A percentile compares a stretch with the other conserved stretches of the same genome.
Conservation (phyloP, 352 stramenopile species). For the Globisporangium ultimum region DNA sequence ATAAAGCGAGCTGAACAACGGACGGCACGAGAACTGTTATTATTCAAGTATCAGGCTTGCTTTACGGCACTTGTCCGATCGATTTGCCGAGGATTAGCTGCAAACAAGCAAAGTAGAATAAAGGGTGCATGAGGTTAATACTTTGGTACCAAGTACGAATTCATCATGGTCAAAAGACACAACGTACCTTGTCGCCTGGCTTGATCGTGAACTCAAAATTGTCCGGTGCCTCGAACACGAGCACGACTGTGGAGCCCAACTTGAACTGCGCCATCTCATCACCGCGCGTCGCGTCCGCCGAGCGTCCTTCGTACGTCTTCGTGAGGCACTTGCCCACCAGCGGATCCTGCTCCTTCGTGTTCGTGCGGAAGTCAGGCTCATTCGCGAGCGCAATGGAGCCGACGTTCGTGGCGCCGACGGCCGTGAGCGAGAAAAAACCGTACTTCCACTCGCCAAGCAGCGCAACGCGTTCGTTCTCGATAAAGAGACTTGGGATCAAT, state of each 20-base stretch:
- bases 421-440: slow-evolving; percentile 81
- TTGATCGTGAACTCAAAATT: slow-evolving; percentile 75
- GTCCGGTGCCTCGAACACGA: slow-evolving; percentile 79
- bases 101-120: not conserved
- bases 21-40: too few species aligned
- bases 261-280: slow-evolving; percentile 84
- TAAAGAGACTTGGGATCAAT: slow-evolving; percentile 77
- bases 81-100: slow-evolving; percentile 39
- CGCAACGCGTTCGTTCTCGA: slow-evolving; percentile 80
- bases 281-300: slow-evolving; percentile 37
- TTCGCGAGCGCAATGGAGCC: slow-evolving; percentile 76
- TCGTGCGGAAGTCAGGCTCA: slow-evolving; percentile 66
- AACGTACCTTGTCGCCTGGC: slow-evolving; percentile 67
- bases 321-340: slow-evolving; percentile 51
- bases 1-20: too few species aligned
- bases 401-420: slow-evolving; percentile 85
- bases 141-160: not conserved
- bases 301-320: slow-evolving; percentile 35
- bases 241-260: slow-evolving; percentile 82
- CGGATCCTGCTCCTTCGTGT: slow-evolving; percentile 51
- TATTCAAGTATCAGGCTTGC: too few species aligned
- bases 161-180: not conserved
- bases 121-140: too few species aligned
- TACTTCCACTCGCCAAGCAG: slow-evolving; percentile 73
- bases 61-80: slow-evolving; percentile 27